Evolutionary conservation across 345 rosid species (phyloP).

Genomic region (Gossypium turneri): DNA sequence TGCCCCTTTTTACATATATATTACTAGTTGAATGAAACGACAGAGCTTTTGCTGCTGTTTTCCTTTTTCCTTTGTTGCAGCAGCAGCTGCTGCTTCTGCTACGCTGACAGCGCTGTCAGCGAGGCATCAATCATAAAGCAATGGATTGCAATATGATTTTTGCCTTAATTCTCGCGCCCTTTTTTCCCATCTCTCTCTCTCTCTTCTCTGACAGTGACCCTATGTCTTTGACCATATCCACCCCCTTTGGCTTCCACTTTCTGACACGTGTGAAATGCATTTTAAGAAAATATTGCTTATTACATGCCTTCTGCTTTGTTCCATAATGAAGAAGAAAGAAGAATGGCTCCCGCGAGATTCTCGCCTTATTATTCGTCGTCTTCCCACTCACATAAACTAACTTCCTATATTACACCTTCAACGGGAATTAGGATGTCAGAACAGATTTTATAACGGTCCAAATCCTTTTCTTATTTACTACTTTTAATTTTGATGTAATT

Average conservation of each 20-base stretch:
- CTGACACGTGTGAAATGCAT: constrained; percentile 36
- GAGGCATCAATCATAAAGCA: constrained; percentile 69
- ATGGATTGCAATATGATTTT: constrained; percentile 60
- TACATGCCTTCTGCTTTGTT: constrained; percentile 29
- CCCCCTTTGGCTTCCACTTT: not conserved
- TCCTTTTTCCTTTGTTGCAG: not conserved
- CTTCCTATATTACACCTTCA: not conserved
- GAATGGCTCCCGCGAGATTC: constrained; percentile 48
- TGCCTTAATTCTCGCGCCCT: constrained; percentile 29
- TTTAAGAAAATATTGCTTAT: not conserved
- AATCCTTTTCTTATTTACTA: too few species aligned
- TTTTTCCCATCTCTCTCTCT: not conserved
- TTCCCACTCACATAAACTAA: not conserved
- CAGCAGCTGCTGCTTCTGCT: constrained; percentile 12
- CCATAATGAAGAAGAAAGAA: not conserved
- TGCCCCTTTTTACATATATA: not conserved
- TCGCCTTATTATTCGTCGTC: constrained; percentile 41
- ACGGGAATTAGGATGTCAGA: not conserved
- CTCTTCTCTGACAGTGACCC: constrained; percentile 20
- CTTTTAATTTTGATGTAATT: not conserved
- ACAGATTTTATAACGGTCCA: not conserved
- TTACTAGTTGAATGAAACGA: not conserved
- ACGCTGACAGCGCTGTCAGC: constrained; percentile 43
- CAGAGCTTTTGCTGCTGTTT: constrained; percentile 3
- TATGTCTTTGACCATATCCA: constrained; percentile 38